These are phyloP conservation scores for Schoenoplectus tabernaemontani DNA, from an alignment of 202 grass and related monocot genomes.

Conservation along the genomic window DNA sequence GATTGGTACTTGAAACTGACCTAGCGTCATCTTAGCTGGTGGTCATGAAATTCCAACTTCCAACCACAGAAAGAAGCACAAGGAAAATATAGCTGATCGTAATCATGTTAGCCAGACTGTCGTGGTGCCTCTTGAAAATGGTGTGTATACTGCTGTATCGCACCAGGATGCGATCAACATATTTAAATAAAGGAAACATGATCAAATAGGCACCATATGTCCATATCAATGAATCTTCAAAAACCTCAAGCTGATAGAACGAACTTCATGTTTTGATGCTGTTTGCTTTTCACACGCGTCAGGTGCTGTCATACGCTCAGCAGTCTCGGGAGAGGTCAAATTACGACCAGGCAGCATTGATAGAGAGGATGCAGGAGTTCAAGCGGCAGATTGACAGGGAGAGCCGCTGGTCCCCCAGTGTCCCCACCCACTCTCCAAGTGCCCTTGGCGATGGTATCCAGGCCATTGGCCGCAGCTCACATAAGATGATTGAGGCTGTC, in stretches of 20 bases:
- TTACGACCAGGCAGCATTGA: slow-evolving; percentile 77
- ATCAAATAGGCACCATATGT: not conserved
- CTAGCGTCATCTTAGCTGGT: not conserved
- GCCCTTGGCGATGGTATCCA: slow-evolving; percentile 75
- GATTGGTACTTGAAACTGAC: not conserved
- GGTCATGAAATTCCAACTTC: not conserved
- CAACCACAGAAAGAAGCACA: not conserved
- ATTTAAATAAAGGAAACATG: not conserved
- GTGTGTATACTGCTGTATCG: not conserved
- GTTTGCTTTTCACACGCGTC: slow-evolving; percentile 2
- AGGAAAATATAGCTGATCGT: not conserved
- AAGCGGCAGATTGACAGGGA: slow-evolving; percentile 95
- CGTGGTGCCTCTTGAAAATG: not conserved
- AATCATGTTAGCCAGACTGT: not conserved
- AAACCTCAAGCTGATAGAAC: slow-evolving; percentile 3
- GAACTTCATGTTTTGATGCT: not conserved
- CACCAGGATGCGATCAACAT: not conserved
- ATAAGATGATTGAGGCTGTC: slow-evolving; percentile 94
- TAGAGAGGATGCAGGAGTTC: slow-evolving; percentile 97
- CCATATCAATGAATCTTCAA: not conserved
- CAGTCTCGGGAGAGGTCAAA: slow-evolving; percentile 98
- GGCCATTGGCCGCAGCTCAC: slow-evolving; percentile 92
- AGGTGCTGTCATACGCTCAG: slow-evolving; percentile 92
- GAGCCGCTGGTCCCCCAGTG: slow-evolving; percentile 78
- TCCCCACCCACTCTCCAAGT: slow-evolving; percentile 61